A percentile compares a stretch with the other conserved stretches of the same genome.
These are phyloP conservation scores for Podospora fimiseda DNA, from an alignment of 495 filamentous ascomycete genomes.

Conservation along the genomic window DNA sequence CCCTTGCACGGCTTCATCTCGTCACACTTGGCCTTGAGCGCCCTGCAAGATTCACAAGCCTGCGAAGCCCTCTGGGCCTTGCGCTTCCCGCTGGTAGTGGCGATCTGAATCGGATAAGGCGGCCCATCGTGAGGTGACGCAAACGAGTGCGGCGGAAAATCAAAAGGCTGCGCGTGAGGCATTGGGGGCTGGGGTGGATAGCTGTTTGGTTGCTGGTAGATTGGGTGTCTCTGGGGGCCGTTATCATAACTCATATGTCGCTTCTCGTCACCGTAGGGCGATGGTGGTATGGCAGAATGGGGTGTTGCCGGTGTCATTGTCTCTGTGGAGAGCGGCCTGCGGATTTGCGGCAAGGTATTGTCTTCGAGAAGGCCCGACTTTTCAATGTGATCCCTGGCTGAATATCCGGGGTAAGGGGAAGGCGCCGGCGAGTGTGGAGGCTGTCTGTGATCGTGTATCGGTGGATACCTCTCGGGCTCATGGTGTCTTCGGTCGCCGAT, in stretches of 20 bases:
- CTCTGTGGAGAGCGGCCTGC: constrained; percentile 40
- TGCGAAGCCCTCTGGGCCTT: constrained; percentile 48
- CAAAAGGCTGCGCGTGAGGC: constrained; percentile 40
- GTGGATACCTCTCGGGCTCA: constrained; percentile 43
- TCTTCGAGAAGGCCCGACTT: constrained; percentile 46
- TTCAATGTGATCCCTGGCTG: constrained; percentile 39
- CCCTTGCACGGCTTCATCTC: constrained; percentile 56
- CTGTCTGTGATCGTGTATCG: constrained; percentile 46
- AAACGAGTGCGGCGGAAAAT: constrained; percentile 30
- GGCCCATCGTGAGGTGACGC: constrained; percentile 18
- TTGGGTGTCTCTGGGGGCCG: constrained; percentile 27
- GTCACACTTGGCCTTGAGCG: constrained; percentile 66
- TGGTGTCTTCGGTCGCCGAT: constrained; percentile 44
- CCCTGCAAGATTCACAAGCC: constrained; percentile 52
- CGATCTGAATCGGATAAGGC: constrained; percentile 30
- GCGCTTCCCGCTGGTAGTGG: constrained; percentile 37
- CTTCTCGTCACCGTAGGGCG: constrained; percentile 35
- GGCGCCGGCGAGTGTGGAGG: constrained; percentile 43
- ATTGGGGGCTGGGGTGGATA: constrained; percentile 41
- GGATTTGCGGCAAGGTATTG: constrained; percentile 38
- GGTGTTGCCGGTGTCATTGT: constrained; percentile 31
- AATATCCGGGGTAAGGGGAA: constrained; percentile 34
- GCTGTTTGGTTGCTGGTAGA: constrained; percentile 37
- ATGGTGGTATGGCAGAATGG: constrained; percentile 25
- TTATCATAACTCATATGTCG: constrained; percentile 43